phyloP scores from a whole-genome alignment of 1,284 basidiomycete genomes.

The Agaricales sp. region DNA sequence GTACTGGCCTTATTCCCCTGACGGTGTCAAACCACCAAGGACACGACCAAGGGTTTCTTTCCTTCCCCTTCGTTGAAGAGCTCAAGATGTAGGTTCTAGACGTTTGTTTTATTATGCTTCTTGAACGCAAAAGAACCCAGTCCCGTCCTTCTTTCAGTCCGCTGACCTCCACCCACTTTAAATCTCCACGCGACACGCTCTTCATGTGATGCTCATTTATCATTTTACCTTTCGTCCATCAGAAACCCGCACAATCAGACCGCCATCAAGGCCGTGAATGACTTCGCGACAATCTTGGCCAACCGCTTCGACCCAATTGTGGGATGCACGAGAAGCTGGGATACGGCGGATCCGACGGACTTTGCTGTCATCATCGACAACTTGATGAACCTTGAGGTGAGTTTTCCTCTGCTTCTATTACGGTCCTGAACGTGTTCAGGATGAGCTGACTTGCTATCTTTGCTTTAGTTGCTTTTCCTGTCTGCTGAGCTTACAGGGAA shows the following conservation, averaged over 20 bases:
- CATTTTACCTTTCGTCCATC: no score
- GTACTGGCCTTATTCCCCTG: conserved; percentile 1
- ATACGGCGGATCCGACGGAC: conserved; percentile 33
- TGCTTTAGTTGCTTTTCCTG: conserved; percentile 35
- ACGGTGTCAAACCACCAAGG: background rate
- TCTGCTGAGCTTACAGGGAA: conserved; percentile 49
- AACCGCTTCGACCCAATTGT: conserved; percentile 29
- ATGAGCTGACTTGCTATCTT: background rate
- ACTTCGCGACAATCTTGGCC: conserved; percentile 28
- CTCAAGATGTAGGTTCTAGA: conserved; percentile 18
- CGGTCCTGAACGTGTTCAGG: no score
- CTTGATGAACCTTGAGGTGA: conserved; percentile 62
- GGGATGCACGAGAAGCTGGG: conserved; percentile 44
- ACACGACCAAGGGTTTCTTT: conserved; percentile 6
- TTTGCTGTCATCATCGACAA: conserved; percentile 61
- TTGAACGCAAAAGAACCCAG: no score
- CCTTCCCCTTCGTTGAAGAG: conserved; percentile 15
- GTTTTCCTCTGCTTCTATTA: no score
- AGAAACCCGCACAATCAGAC: conserved; percentile 28
- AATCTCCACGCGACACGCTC: no score
- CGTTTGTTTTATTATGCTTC: background rate
- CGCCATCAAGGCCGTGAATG: conserved; percentile 24
- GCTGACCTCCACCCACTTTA: no score
- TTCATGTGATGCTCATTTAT: no score
- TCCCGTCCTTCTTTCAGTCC: no score